phyloP scores from a whole-genome alignment of 768 basidiomycete species.

The Rhodocollybia butyracea region DNA sequence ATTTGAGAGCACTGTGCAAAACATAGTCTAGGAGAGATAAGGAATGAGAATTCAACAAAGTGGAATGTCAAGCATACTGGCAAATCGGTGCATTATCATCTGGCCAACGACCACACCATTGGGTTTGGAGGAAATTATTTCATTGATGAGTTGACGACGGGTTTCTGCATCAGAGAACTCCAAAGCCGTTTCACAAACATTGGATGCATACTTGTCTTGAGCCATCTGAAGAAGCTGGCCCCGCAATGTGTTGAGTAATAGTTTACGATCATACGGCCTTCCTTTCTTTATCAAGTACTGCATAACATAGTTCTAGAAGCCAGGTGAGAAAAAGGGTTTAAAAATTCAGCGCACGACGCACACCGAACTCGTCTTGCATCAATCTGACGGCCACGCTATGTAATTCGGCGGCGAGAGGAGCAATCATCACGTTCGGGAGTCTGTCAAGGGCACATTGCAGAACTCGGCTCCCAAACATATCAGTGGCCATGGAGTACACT shows the following conservation, averaged over 20 bases:
- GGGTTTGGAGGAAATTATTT: slow-evolving; percentile 64
- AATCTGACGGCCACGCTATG: slow-evolving; percentile 65
- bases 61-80: slow-evolving; percentile 52
- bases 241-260: slow-evolving; percentile 64
- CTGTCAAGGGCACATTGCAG: slow-evolving; percentile 91
- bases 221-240: slow-evolving; percentile 80
- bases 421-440: slow-evolving; percentile 63
- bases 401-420: slow-evolving; percentile 78
- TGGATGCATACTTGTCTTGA: slow-evolving; percentile 91
- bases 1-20: slow-evolving; percentile 70
- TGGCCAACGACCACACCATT: slow-evolving; percentile 71
- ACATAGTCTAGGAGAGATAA: slow-evolving; percentile 76
- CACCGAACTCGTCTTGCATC: slow-evolving; percentile 91
- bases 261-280: slow-evolving; percentile 58
- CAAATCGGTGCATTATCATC: slow-evolving; percentile 87
- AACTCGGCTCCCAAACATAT: slow-evolving; percentile 93
- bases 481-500: slow-evolving; percentile 77
- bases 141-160: slow-evolving; percentile 71
- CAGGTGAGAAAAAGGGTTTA: slow-evolving; percentile 9
- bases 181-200: slow-evolving; percentile 92
- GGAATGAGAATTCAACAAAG: neutral
- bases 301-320: slow-evolving; percentile 87
- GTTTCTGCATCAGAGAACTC: slow-evolving; percentile 59
- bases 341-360: slow-evolving; percentile 38
- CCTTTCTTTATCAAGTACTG: slow-evolving; percentile 91